Evolutionary conservation across 805 yeast species (phyloP).

Genomic region (Cyberlindnera veronae): DNA sequence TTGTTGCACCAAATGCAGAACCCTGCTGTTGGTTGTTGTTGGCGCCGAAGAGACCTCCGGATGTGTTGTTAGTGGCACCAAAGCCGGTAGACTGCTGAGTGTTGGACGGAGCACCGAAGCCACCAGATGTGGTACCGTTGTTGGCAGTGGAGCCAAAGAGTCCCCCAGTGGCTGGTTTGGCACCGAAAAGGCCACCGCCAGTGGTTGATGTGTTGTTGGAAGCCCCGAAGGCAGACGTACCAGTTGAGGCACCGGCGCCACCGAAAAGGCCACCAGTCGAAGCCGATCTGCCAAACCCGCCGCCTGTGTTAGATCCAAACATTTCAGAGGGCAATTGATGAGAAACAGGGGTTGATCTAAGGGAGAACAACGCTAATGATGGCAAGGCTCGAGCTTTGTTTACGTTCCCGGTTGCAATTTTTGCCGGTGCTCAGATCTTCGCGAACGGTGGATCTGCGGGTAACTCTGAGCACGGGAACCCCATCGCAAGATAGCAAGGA

Average conservation of each 20-base stretch:
- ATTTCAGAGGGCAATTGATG: too few relatives aligned
- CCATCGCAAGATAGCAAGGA: too few relatives aligned
- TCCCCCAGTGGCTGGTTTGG: conserved; percentile 24
- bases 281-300: conserved; percentile 23
- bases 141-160: conserved; percentile 37
- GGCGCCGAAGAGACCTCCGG: conserved; percentile 5
- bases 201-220: conserved; percentile 4
- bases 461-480: too few relatives aligned
- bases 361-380: too few relatives aligned
- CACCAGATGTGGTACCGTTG: conserved; percentile 17
- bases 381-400: conserved; percentile 5
- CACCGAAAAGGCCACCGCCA: conserved; percentile 41
- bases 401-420: conserved; percentile 11
- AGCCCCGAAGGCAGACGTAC: conserved; percentile 23
- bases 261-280: conserved; percentile 26
- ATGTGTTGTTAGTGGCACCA: conserved; percentile 6
- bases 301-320: conserved; percentile 19
- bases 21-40: conserved; percentile 3
- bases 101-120: conserved; percentile 39
- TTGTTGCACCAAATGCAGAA: neutral
- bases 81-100: conserved; percentile 18
- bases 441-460: too few relatives aligned
- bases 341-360: too few relatives aligned
- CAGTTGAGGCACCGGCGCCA: conserved; percentile 16
- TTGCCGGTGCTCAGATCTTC: conserved; percentile 1